phyloP scores from a whole-genome alignment of 257 asterid genomes.

The Nicotiana undulata region DNA sequence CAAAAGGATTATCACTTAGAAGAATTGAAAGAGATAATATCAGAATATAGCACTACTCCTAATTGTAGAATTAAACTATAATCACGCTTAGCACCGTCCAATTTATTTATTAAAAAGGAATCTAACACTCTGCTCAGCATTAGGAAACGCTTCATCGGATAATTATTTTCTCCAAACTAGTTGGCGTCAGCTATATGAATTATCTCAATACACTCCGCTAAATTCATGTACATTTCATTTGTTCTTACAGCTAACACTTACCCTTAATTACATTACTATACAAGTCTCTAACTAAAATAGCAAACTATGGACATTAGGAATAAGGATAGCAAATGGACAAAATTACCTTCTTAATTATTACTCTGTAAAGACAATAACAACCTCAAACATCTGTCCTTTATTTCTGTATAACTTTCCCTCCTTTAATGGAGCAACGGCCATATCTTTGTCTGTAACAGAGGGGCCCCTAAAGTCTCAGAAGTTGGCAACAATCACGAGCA shows the following conservation, averaged over 20 bases:
- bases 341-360: neutral
- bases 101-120: neutral
- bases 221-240: neutral
- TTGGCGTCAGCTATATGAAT: neutral
- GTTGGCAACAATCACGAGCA: constrained; percentile 45
- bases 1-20: neutral
- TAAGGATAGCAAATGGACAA: neutral
- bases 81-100: neutral
- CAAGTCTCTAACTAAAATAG: neutral
- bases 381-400: neutral
- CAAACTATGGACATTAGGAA: neutral
- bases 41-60: neutral
- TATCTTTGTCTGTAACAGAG: constrained; percentile 28
- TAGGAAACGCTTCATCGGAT: neutral
- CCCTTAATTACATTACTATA: neutral
- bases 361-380: neutral
- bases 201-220: neutral
- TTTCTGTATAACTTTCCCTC: constrained; percentile 21
- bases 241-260: neutral
- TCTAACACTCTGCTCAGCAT: neutral
- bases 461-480: constrained; percentile 27
- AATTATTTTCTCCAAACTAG: neutral
- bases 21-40: neutral
- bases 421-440: constrained; percentile 28
- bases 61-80: neutral